Evolutionary conservation across 2,329 filamentous ascomycete species (phyloP), one percentile per base, ranked within the genome.

Genomic region (Macroventuria anomochaeta): DNA sequence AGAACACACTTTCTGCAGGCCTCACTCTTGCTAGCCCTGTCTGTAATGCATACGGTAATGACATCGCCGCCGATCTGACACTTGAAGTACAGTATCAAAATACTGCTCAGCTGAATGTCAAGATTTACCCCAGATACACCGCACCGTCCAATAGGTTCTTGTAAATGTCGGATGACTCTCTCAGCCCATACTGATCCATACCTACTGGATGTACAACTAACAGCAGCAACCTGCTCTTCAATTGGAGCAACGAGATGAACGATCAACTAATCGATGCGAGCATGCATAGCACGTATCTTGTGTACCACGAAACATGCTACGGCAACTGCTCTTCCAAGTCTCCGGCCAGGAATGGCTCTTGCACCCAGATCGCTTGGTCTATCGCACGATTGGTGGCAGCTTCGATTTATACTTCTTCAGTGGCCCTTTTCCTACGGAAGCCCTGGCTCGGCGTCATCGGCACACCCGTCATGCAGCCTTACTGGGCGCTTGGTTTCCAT

Each of bases 401-500:
- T 83, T 93, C 44, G 89, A 93, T 69, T 78, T 93, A 18, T 91
- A 90, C 70, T 89, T 93, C 73, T 87, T 88, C 64, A 81, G 86
- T 13, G 90, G 90, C 0, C 88, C n/a, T n/a, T n/a, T n/a, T n/a
- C n/a, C n/a, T n/a, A n/a, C n/a, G n/a, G n/a, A 81, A 87, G 23
- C 93, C 92, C 67, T 86, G 89, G 57, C 70, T 76, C 52, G 85
- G 81, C 55, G 82, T 85, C 5, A 78, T 87, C 43, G 89, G 90
- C 0, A 76, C 88, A 4, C 89, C 90, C 2, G 86, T 85, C 0
- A 86, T 93, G 84, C 88, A 91, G 68, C 50, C 47, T 48, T 59
- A 59, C 75, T 93, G 85, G 80, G 86, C 87, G 0, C 85, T 93
- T 55, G 90, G 90, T 1, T 93, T 83, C 67, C 90, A 93, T 59